Percentiles rank a stretch among this genome's conserved stretches.
Conservation (phyloP, 805 yeast genomes). For the Saccharomyces kudriavzevii region DNA sequence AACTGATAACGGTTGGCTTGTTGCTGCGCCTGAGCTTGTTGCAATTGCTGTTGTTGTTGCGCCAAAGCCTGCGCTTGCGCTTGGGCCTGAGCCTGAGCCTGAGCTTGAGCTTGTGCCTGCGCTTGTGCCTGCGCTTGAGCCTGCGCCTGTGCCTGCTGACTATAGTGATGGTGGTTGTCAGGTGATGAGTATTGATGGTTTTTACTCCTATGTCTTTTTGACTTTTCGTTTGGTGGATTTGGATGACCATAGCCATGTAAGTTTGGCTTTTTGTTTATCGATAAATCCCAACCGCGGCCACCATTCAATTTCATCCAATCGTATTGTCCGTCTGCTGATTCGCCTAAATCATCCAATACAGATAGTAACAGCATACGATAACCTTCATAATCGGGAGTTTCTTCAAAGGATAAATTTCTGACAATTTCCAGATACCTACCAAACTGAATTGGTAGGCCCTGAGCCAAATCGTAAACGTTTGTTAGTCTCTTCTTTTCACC, state of each 20-base stretch:
- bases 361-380: slow-evolving; percentile 70
- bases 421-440: slow-evolving; percentile 86
- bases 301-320: slow-evolving; percentile 97
- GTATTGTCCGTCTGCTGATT: slow-evolving; percentile 75
- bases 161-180: not conserved
- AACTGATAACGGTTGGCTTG: slow-evolving; percentile 18
- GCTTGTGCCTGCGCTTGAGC: slow-evolving; percentile 11
- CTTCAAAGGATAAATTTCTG: slow-evolving; percentile 84
- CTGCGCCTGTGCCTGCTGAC: slow-evolving; percentile 2
- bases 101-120: not conserved
- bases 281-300: slow-evolving; percentile 93
- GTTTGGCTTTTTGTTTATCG: slow-evolving; percentile 84
- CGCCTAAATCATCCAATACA: slow-evolving; percentile 65
- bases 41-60: slow-evolving; percentile 9
- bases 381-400: slow-evolving; percentile 88
- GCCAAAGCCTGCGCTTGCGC: slow-evolving; percentile 6
- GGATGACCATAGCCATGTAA: slow-evolving; percentile 96
- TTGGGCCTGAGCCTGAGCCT: slow-evolving; percentile 6
- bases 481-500: slow-evolving; percentile 94
- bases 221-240: slow-evolving; percentile 58
- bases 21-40: slow-evolving; percentile 12
- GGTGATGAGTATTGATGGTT: slow-evolving; percentile 10
- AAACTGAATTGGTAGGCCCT: slow-evolving; percentile 85
- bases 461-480: slow-evolving; percentile 74
- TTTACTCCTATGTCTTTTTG: slow-evolving; percentile 17